Evolutionary conservation across 1,139 yeast species (phyloP), one percentile per base, ranked within the genome.

Genomic region (Diutina catenulata): DNA sequence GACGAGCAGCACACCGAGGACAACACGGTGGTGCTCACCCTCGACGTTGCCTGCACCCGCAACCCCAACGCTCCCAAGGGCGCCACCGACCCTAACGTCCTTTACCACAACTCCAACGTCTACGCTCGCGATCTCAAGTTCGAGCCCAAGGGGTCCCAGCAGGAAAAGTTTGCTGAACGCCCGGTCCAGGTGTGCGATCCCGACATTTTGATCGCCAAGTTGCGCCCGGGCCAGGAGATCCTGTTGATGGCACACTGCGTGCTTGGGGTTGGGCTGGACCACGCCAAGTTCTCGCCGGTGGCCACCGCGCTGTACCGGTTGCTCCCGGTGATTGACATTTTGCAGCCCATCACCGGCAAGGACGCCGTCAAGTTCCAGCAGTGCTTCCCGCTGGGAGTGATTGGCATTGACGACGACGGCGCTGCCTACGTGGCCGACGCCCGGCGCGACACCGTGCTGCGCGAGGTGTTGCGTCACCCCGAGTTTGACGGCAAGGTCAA

Each of bases 161-260:
- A 65, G 20, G 91, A 81, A 48, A 56, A 67, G 21, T 80, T 79
- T 56, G 75, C 75, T 47, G 70, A 74, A 45, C 65, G 60, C 39
- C 91, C 94, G 6, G 84, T 82, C 29, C 81, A 70, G 11, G 79
- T 94, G 14, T 68, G 83, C 46, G 88, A 84, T 57, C 95, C 96
- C 32, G 81, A 91, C 56, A 82, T 91, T 48, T 64, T 93, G 46
- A 62, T 91, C 42, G 95, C 95, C 41, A 93, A 91, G 60, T 67
- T 91, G 52, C 76, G 98, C 53, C 98, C 98, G 3, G 95, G 96
- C 39, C 98, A 91, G 63, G 97, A 91, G 59, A 88, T 91, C 46
- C 76, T 91, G 21, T 68, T 91, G 47, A 72, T 87, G 53, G 94
- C 86, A 41, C 95, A 87, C 61, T 93, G 97, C 56, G 68, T 88